A percentile compares a stretch with the other conserved stretches of the same genome.
Conservation (phyloP, 2,329 filamentous ascomycete genomes). For the Fonsecaea pedrosoi region DNA sequence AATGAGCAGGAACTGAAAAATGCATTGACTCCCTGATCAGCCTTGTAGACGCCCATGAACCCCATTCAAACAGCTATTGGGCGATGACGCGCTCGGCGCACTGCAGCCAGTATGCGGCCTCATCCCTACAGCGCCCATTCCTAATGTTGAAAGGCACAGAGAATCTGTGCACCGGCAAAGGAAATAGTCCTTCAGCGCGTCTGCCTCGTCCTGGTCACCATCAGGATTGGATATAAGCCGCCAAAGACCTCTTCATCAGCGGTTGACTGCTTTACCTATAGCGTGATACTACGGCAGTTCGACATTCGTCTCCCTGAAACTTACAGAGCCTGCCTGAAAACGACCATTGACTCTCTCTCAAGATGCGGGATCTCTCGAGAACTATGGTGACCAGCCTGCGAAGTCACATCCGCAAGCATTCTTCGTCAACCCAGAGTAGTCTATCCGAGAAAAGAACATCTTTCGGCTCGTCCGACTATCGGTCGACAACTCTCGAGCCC, state of each 20-base stretch:
- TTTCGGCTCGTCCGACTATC: conserved; percentile 29
- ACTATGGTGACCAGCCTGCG: conserved; percentile 3
- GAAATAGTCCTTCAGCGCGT: neutral
- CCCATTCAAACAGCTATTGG: neutral
- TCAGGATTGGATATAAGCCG: conserved; percentile 1
- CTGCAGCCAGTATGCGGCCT: neutral
- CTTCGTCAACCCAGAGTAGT: conserved; percentile 15
- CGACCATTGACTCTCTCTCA: neutral
- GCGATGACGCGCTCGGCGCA: neutral
- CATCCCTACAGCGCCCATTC: neutral
- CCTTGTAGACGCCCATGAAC: neutral
- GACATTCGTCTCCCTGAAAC: neutral
- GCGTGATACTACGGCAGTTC: neutral
- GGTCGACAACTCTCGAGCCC: conserved; percentile 33
- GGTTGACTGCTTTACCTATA: neutral
- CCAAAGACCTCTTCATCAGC: neutral
- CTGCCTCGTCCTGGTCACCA: neutral
- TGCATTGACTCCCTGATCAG: neutral
- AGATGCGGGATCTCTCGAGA: conserved; percentile 13
- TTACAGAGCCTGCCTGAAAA: neutral
- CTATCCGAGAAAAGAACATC: conserved; percentile 8
- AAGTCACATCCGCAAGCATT: conserved; percentile 18
- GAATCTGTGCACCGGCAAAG: neutral
- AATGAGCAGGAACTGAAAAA: neutral
- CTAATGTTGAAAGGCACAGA: neutral